Base-by-base conservation (phyloP, 2,329 filamentous ascomycete species). In the Sphaerulina vaccinii region DNA sequence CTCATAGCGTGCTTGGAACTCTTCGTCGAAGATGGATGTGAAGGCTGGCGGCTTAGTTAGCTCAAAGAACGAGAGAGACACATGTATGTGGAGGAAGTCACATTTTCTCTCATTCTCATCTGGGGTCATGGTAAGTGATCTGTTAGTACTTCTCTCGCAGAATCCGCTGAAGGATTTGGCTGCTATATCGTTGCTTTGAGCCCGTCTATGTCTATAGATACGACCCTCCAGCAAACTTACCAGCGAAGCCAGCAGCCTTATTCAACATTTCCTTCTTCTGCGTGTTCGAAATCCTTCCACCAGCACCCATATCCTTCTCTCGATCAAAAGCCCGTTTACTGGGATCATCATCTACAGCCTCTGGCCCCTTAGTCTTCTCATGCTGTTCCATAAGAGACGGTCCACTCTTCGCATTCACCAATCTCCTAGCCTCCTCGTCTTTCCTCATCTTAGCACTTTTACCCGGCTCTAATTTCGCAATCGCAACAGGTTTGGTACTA, bases 251-350 rank as follows among this genome's bases (percentile, higher is more conserved):
- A 13, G 84, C 82, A 3, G 90, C 87, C 66, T 87, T 86, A 59
- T 82, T 86, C 54, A 96, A 69, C 75, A 97, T 75, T 61, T 96
- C 87, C 62, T 82, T 82, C 61, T 86, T 82, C 74, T 96, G 85
- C 29, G 84, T 79, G 59, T 84, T 76, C 2, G 62, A 62, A 47
- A 96, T 83, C 63, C 82, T 83, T 7, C 86, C 85, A 2, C 88
- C 73, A 33, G 27, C 5, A 13, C 83, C 86, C 83, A 97, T 96
- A 69, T 97, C 93, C 74, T 96, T 97, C 70, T 96, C 89, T 57
- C 84, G 80, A 72, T 96, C 90, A 71, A 97, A 97, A 0, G 83
- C 86, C 55, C 92, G 79, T 71, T 87, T 86, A 70, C 90, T 96
- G 0, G 93, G 92, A 67, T 97, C 91, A 71, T 96, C 92, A 42